Evolutionary conservation across 2,329 filamentous ascomycete species (phyloP), one percentile per base, ranked within the genome.

Genomic region (Talaromyces pinophilus): DNA sequence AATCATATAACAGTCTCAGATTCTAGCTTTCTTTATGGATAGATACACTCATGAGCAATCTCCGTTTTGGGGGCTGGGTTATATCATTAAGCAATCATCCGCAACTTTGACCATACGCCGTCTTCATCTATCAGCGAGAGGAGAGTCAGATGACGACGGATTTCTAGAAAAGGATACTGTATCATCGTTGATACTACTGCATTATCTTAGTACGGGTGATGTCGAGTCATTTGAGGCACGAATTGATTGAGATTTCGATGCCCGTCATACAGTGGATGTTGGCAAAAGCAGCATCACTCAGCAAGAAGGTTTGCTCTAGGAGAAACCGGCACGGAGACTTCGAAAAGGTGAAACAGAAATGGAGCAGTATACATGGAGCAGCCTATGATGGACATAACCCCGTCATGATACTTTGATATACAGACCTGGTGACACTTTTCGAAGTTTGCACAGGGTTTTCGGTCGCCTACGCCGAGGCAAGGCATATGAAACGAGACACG

Each of bases 1-100:
- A 64, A 64, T 64, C 62, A 64, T 7, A 28, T 6, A 44, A 25
- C 52, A 48, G 33, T 10, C 30, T 46, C 52, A n/a, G 42, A 25
- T 48, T 48, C 62, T 64, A 40, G 30, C 38, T 35, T 50, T 57
- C 25, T 38, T 8, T 22, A 35, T 64, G 52, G 62, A 35, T 33
- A 46, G 38, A 46, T 19, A 46, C 30, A 57, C 5, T 60, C 17
- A 30, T 25, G 38, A 64, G 42, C 38, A 59, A 19, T 38, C 35
- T 57, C 28, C 52, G 25, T 59, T 64, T 48, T 42, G 30, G 54
- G 50, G 52, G 19, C 15, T 19, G 28, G 28, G 19, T 4, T 48
- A 57, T 63, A 48, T 40, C 28, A 17, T 33, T 22, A 33, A 48
- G 33, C 62, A 48, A 57, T 44, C 40, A 59, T 59, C n/a, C 19